Base-by-base conservation (phyloP, 306 rosid genomes). In the Quercus suber region DNA sequence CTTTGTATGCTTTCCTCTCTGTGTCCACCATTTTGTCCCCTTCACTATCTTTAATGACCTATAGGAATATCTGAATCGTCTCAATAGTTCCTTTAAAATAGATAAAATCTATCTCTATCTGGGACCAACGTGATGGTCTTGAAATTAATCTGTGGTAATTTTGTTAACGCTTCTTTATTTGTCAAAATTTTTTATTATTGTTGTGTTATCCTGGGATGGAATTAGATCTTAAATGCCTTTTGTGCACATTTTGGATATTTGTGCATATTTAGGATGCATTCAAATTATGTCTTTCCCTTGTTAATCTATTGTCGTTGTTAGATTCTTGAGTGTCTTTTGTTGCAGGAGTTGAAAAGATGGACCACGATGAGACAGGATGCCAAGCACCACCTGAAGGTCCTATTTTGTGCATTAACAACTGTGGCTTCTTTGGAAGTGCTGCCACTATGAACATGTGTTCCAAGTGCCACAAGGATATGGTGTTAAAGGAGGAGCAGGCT, bases 371-470 rank as follows among this genome's bases (percentile, higher is more conserved):
- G 90, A 88, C 97, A 68, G 98, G 94, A 86, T 94, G 98, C 72
- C 94, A 94, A 84, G 92, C 98, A 78, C 87, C 93, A n/a, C 97
- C 94, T 9, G 97, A 94, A 76, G 97, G 96, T 80, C 97, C 98
- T 57, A 70, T 92, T 58, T 79, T 94, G 84, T 94, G 97, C 82
- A 17, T 92, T 84, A 94, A 94, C 88, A 92, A 92, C 73, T 94
- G 97, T 89, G 97, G 98, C 20, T 94, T 94, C 84, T 92, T 94
- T 37, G 98, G 97, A 57, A 92, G 98, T 23, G 89, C 93, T 19
- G 92, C 98, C 73, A 92, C 98, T 19, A 89, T 86, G 94, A 94
- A 94, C 82, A 92, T 94, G 98, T 94, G 98, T 80, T 94, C 98
- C 55, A 94, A 94, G 85, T 94, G 98, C 84, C 97, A 94, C 85